Conservation (phyloP, 495 filamentous ascomycete genomes). For the Daldinia concentrica region DNA sequence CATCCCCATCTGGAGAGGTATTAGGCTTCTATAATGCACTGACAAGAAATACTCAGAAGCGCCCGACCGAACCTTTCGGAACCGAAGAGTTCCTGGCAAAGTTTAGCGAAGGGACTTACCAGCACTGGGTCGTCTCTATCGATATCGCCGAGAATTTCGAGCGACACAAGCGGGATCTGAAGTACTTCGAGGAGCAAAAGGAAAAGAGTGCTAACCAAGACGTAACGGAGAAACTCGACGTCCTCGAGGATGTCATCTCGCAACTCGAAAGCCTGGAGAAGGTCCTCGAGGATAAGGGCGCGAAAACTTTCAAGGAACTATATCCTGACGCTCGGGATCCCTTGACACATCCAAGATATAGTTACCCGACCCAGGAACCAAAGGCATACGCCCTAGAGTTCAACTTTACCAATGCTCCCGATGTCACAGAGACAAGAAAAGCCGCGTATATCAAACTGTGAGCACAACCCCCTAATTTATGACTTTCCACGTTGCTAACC, state of each 20-base stretch:
- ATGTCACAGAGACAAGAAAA: constrained; percentile 60
- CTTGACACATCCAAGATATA: neutral
- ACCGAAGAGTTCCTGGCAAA: constrained; percentile 53
- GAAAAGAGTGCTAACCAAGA: constrained; percentile 46
- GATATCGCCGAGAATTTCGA: constrained; percentile 40
- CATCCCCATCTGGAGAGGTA: constrained; percentile 1
- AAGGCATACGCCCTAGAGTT: constrained; percentile 58
- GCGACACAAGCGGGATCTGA: constrained; percentile 27
- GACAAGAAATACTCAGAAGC: neutral
- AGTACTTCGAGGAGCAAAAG: constrained; percentile 48
- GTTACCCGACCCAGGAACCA: constrained; percentile 9
- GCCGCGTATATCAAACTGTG: constrained; percentile 66
- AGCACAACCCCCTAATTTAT: constrained; percentile 32
- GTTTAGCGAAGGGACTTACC: constrained; percentile 61
- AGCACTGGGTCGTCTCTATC: constrained; percentile 58
- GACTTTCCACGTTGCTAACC: constrained; percentile 40
- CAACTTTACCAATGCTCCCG: constrained; percentile 54
- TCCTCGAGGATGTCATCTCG: constrained; percentile 56
- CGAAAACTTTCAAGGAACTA: constrained; percentile 71
- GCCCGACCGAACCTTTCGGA: constrained; percentile 28
- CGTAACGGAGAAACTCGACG: constrained; percentile 59
- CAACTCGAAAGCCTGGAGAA: constrained; percentile 64
- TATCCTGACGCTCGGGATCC: constrained; percentile 60
- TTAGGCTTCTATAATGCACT: constrained; percentile 21
- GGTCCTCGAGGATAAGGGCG: constrained; percentile 62